Percentiles rank a stretch among this genome's conserved stretches.
phyloP scores from a whole-genome alignment of 2,329 filamentous ascomycete genomes.

The Metarhizium rileyi region DNA sequence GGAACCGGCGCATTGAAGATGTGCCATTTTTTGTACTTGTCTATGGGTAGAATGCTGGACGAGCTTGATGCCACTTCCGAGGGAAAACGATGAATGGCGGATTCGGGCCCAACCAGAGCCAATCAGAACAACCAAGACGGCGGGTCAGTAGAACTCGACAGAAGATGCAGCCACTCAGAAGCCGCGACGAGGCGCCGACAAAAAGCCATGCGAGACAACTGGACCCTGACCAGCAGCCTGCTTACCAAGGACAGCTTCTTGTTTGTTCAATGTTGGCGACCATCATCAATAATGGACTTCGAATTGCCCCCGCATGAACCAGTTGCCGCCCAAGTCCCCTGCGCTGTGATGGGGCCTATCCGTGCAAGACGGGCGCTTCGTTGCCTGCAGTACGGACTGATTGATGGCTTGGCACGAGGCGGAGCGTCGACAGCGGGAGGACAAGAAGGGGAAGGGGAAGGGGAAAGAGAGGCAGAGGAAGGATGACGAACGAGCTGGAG shows the following conservation, averaged over 20 bases:
- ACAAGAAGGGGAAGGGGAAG: background rate
- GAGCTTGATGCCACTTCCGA: too few relatives aligned
- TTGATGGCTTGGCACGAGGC: background rate
- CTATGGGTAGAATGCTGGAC: too few relatives aligned
- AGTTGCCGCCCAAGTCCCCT: slow-evolving; percentile 8
- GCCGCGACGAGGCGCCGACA: slow-evolving; percentile 1
- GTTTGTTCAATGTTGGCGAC: background rate
- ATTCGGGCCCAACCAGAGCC: background rate
- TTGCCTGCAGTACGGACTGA: background rate
- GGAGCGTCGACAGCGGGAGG: background rate
- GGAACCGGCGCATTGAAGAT: background rate
- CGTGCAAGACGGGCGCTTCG: background rate
- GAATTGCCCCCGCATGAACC: background rate
- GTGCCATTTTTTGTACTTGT: too few relatives aligned
- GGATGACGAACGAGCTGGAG: too few relatives aligned
- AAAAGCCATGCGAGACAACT: background rate
- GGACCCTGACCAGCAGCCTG: background rate
- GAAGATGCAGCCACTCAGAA: slow-evolving; percentile 1
- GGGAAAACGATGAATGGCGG: too few relatives aligned
- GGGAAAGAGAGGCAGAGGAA: background rate
- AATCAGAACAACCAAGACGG: background rate
- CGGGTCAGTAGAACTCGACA: background rate
- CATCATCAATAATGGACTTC: background rate
- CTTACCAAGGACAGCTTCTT: background rate
- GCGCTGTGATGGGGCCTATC: background rate